Base-by-base conservation (phyloP, 768 basidiomycete genomes). In the Phallus indusiatus region DNA sequence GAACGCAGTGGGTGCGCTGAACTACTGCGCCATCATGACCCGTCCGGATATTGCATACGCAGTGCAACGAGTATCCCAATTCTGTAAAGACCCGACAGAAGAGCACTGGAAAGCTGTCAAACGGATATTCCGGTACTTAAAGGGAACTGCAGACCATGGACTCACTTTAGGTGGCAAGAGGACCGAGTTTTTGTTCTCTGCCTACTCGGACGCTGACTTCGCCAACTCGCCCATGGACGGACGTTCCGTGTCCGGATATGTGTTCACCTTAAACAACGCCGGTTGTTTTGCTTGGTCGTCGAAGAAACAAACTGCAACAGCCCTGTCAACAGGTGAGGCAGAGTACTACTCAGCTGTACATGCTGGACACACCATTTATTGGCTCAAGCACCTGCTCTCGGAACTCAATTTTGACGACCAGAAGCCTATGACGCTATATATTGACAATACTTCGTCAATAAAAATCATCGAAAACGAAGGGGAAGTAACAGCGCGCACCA, bases 401-500 rank as follows among this genome's bases (percentile, higher is more conserved):
- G 55, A 56, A 47, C 37, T 56, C 10, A 8, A 7, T 14, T 36
- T 21, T 2, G 20, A 36, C n/a, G 2, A 4, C 42, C 36, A 21
- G 12, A 11, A 11, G 16, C 55, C 55, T 21, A 54, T 36, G 10
- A 10, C 1, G 35, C 21, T 54, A 5, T 17, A 33, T 18, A 20
- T 20, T 8, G 53, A 54, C 35, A 54, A 36, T 17, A 24, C 24
- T 33, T 22, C 24, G 9, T 54, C 64, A 1, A 65, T 71, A 11
- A 59, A 62, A n/a, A 63, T 71, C 7, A 58, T 68, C 1, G 63
- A 66, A 18, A 54, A 36, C 12, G 68, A 72, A 48, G 61, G 64
- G 1, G 53, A 57, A 3, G 66, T 66, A 49, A 70, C 71, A 18
- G 55, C 67, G 9, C 55, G 69, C 2, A 71, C 71, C 2, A 76